Percentiles rank a stretch among this genome's conserved stretches.
These are phyloP conservation scores for Gillenia trifoliata DNA, from an alignment of 306 rosid genomes.

Conservation along the genomic window DNA sequence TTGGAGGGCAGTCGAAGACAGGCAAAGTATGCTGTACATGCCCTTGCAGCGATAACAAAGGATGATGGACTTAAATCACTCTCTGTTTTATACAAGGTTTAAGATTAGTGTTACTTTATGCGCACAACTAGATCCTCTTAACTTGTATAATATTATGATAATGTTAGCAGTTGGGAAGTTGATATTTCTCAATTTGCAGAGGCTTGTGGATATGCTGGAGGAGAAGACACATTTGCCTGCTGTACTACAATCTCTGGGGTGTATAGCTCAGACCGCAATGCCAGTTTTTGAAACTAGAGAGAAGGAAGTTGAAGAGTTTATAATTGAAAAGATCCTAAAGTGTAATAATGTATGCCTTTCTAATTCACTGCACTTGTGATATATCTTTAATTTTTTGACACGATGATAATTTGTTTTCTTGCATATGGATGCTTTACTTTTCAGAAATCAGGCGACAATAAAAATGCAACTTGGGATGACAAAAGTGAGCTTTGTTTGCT, in stretches of 20 bases:
- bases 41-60: slow-evolving; percentile 91
- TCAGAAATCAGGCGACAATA: slow-evolving; percentile 66
- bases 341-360: slow-evolving; percentile 52
- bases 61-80: slow-evolving; percentile 94
- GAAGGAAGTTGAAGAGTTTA: slow-evolving; percentile 72
- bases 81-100: slow-evolving; percentile 95
- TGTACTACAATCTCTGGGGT: slow-evolving; percentile 92
- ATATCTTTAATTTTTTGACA: slow-evolving; percentile 22
- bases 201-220: slow-evolving; percentile 88
- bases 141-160: slow-evolving; percentile 3
- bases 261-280: slow-evolving; percentile 96
- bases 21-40: slow-evolving; percentile 96
- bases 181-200: slow-evolving; percentile 48
- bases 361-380: slow-evolving; percentile 7
- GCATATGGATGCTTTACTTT: slow-evolving; percentile 17
- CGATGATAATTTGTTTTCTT: slow-evolving; percentile 26
- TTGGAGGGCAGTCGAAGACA: slow-evolving; percentile 92
- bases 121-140: slow-evolving; percentile 6
- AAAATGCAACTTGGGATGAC: slow-evolving; percentile 65
- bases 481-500: slow-evolving; percentile 77
- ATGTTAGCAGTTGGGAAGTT: slow-evolving; percentile 17
- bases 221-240: slow-evolving; percentile 83
- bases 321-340: slow-evolving; percentile 63
- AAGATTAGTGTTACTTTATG: slow-evolving; percentile 29
- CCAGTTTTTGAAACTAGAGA: slow-evolving; percentile 95